A percentile compares a stretch with the other conserved stretches of the same genome.
phyloP scores from a whole-genome alignment of 176 grass and related monocot species.

The Carex kokanica region DNA sequence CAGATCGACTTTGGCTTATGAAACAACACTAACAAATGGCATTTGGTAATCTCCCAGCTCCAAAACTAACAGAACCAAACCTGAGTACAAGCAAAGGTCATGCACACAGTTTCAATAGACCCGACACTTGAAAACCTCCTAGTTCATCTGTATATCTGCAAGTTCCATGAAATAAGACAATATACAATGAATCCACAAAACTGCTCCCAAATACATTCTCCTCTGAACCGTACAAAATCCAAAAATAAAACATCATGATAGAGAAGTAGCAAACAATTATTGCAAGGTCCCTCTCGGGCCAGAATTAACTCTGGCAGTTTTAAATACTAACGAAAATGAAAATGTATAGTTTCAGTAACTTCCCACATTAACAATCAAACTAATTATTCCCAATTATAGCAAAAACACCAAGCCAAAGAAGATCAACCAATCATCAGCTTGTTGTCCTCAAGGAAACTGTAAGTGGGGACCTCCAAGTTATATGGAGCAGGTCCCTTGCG shows the following conservation, averaged over 20 bases:
- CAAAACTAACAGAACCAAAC: neutral
- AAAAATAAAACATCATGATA: constrained; percentile 16
- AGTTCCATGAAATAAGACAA: constrained; percentile 3
- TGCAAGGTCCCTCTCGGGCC: constrained; percentile 24
- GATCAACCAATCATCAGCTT: constrained; percentile 79
- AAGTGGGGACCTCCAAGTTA: constrained; percentile 84
- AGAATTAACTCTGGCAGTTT: constrained; percentile 24
- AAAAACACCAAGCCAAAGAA: constrained; percentile 22
- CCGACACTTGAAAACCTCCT: neutral
- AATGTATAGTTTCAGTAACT: neutral
- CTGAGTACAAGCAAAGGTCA: neutral
- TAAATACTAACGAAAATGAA: constrained; percentile 20
- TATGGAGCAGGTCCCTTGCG: constrained; percentile 84
- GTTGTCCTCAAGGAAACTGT: constrained; percentile 79
- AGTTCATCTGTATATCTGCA: neutral
- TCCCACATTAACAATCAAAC: constrained; percentile 1
- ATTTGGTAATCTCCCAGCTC: neutral
- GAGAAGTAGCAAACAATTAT: constrained; percentile 27
- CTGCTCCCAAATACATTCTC: constrained; percentile 2
- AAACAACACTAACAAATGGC: neutral
- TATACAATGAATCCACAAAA: constrained; percentile 19
- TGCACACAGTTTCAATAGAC: neutral
- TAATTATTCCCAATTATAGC: constrained; percentile 22
- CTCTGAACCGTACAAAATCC: neutral
- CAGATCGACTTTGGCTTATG: neutral